Evolutionary conservation across 2,329 filamentous ascomycete species (phyloP), one percentile per base, ranked within the genome.

Genomic region (Phaeosphaeria sp.): DNA sequence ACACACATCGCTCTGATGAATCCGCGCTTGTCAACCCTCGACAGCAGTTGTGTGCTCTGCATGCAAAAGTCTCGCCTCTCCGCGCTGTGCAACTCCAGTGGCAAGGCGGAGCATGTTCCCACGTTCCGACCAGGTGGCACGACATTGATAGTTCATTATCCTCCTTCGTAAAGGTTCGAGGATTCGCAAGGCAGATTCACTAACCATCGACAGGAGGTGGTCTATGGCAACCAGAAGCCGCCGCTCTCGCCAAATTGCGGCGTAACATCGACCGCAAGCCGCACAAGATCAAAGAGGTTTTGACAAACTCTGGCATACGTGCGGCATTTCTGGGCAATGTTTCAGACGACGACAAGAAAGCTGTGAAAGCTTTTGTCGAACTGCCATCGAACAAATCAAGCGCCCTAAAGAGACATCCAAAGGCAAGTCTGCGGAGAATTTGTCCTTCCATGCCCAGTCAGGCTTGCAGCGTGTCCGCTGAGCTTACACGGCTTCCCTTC

Each of bases 371-470:
- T 1, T 96, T 97, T 21, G 82, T 81, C 17, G 68, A 70, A 44
- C 81, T 84, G 65, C 25, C 64, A 24, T 64, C 51, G 47, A 97
- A 96, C 69, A 80, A 85, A 63, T 86, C 88, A 57, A 90, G 87
- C 60, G 92, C 92, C 15, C 81, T 97, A 50, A 96, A 96, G 82
- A 94, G 87, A 39, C 89, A 89, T 72, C 93, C 93, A 4, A 94
- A 93, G 87, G 92, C 92, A 76, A 75, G 84, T 79, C 11, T 27
- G 47, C 52, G 61, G 39, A 43, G 39, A 6, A 22, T 24, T 21
- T 13, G 11, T 13, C 30, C 24, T 15, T 43, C 18, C 17, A 42
- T 25, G 46, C 24, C 25, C 20, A 30, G 15, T 9, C 46, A 20
- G 15, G 30, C 30, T 3, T 13, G 30, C 30, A 36, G 11, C 3